Conservation (phyloP, 495 filamentous ascomycete genomes). For the Hypoxylon cercidicola region DNA sequence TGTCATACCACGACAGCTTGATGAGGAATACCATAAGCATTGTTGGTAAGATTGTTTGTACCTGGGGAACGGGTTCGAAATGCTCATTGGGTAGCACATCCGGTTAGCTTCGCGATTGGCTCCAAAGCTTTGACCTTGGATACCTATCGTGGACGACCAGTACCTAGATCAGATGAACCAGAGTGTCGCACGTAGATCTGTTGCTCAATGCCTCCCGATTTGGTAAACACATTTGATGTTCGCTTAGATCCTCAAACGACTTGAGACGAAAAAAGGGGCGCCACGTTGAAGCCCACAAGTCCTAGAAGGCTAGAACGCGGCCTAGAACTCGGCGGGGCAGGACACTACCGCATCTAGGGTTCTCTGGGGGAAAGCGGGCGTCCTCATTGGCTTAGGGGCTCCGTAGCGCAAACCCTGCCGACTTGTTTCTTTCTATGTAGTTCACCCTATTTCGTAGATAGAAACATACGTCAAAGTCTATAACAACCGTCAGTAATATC, state of each 20-base stretch:
- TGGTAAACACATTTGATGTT: slow-evolving; percentile 30
- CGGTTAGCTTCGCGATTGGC: slow-evolving; percentile 9
- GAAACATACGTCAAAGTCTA: no score
- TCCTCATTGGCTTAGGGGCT: slow-evolving; percentile 23
- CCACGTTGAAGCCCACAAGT: slow-evolving; percentile 8
- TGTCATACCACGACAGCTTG: no score
- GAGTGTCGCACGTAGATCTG: slow-evolving; percentile 8
- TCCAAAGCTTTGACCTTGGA: background rate
- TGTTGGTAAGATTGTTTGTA: no score
- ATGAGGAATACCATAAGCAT: no score
- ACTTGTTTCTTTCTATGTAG: slow-evolving; percentile 1
- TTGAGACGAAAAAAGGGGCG: slow-evolving; percentile 30
- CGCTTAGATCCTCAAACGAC: slow-evolving; percentile 23
- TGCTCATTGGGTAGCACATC: background rate
- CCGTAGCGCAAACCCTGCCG: background rate
- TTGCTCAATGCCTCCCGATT: background rate
- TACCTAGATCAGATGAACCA: slow-evolving; percentile 27
- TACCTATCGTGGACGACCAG: background rate
- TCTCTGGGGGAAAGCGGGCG: slow-evolving; percentile 20
- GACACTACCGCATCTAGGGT: slow-evolving; percentile 10
- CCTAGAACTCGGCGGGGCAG: background rate
- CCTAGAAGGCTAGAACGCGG: slow-evolving; percentile 27
- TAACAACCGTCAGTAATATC: no score
- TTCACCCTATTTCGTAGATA: no score
- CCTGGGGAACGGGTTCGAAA: background rate